Base-by-base conservation (phyloP, 352 stramenopile genomes). In the Phytophthora podocarpi region DNA sequence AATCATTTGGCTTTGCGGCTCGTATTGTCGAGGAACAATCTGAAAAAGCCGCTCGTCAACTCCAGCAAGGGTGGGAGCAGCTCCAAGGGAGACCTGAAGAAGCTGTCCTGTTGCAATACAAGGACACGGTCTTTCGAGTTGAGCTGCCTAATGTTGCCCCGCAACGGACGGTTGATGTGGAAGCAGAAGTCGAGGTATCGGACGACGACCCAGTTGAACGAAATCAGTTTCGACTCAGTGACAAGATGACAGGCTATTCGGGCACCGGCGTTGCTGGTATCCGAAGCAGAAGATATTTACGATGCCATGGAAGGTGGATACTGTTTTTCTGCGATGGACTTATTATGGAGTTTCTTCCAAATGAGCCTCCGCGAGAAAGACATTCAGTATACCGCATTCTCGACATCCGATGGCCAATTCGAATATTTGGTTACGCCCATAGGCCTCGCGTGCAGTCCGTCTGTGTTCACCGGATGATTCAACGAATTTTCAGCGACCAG, bases 121-220 rank as follows among this genome's bases (percentile, higher is more conserved):
- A 52, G 18, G n/a, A 52, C 8, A 32, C 45, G 1, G 45, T 52
- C 18, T 52, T 52, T 41, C 45, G 45, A 41, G 45, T 24, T 1
- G 45, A 52, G 18, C 45, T 52, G 6, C 45, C 28, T 1, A 40
- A 52, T 11, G 45, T 52, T 2, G 45, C 27, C 30, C 45, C 45
- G 2, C 45, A 41, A 41, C 45, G 27, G n/a, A n/a, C n/a, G n/a
- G n/a, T n/a, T n/a, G n/a, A n/a, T n/a, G n/a, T n/a, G n/a, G n/a
- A n/a, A n/a, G n/a, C n/a, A n/a, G n/a, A n/a, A n/a, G n/a, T n/a
- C n/a, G n/a, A n/a, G n/a, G n/a, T n/a, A n/a, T n/a, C n/a, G n/a
- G n/a, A n/a, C n/a, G n/a, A n/a, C n/a, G n/a, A n/a, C n/a, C n/a
- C n/a, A n/a, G n/a, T n/a, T n/a, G n/a, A n/a, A n/a, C n/a, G n/a